Base-by-base conservation (phyloP, 306 rosid genomes). In the Boehmeria nivea region DNA sequence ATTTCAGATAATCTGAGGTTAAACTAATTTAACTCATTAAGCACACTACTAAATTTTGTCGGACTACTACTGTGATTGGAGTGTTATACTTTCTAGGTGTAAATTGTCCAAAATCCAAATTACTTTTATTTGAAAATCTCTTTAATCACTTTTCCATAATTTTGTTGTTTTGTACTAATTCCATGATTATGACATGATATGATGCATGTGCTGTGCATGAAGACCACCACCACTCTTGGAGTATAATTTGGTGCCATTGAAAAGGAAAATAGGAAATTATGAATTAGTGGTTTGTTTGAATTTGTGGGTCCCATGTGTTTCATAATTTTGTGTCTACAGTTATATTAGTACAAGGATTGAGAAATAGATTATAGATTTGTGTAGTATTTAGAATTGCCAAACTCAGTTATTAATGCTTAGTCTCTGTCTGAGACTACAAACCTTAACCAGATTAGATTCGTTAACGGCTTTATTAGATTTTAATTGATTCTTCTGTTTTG, bases 171-270 rank as follows among this genome's bases (percentile, higher is more conserved):
- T 58, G 49, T 64, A 64, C 36, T 37, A 62, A 74, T 71, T 40
- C 64, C 40, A 61, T 67, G 59, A 74, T 81, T 53, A 74, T 25
- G 69, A 61, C 68, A 47, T 58, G 13, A 64, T 57, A 2, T 18
- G 28, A 59, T 24, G n/a, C n/a, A n/a, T n/a, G n/a, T n/a, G n/a
- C n/a, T 3, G 26, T 54, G 6, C 43, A 54, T 11, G 21, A 46
- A 27, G 43, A 68, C 42, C 46, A 61, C 49, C 65, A 47, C 13
- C 38, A 67, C 58, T 53, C 55, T 58, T 57, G 44, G 58, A 20
- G 51, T 65, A 53, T n/a, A n/a, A n/a, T 64, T 60, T 68, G 73
- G 56, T 16, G 61, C 23, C 45, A 61, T 58, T 22, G 39, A 40
- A 6, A 49, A 59, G 51, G 44, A n/a, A n/a, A n/a, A n/a, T n/a